Evolutionary conservation across 177 flowering plant genomes (phyloP).

Genomic region (Vitis hybrid): DNA sequence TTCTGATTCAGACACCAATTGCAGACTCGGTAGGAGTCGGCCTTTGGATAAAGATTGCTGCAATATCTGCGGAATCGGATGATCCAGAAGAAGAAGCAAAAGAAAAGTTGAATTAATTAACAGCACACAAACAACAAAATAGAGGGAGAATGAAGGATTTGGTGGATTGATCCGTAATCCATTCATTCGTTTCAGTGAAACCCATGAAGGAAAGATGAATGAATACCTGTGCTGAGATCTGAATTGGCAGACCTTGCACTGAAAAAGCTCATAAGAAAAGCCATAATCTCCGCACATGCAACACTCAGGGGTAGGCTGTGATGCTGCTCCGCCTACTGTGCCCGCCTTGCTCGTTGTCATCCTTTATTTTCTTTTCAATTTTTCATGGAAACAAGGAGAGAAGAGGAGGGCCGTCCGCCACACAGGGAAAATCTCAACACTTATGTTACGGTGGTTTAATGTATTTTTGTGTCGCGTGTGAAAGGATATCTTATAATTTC

Average conservation of each 20-base stretch:
- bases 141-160: not conserved
- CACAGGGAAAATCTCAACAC: no score
- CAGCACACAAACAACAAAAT: not conserved
- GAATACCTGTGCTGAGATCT: slow-evolving; percentile 82
- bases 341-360: slow-evolving; percentile 18
- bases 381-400: slow-evolving; percentile 7
- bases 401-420: not conserved
- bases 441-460: no score
- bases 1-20: slow-evolving; percentile 65
- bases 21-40: slow-evolving; percentile 49
- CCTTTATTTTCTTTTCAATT: not conserved
- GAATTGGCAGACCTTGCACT: slow-evolving; percentile 60
- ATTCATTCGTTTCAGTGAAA: not conserved
- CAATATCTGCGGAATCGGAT: slow-evolving; percentile 48
- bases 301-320: slow-evolving; percentile 42
- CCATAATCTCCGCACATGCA: slow-evolving; percentile 93
- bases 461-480: no score
- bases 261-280: slow-evolving; percentile 59
- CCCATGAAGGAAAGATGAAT: not conserved
- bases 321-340: not conserved
- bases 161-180: not conserved
- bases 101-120: not conserved
- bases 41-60: slow-evolving; percentile 67
- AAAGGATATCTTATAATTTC: no score
- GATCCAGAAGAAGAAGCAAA: not conserved